Percentiles rank a stretch among this genome's conserved stretches.
These are phyloP conservation scores for Teunomyces kruisii DNA, from an alignment of 805 yeast species.

Conservation along the genomic window DNA sequence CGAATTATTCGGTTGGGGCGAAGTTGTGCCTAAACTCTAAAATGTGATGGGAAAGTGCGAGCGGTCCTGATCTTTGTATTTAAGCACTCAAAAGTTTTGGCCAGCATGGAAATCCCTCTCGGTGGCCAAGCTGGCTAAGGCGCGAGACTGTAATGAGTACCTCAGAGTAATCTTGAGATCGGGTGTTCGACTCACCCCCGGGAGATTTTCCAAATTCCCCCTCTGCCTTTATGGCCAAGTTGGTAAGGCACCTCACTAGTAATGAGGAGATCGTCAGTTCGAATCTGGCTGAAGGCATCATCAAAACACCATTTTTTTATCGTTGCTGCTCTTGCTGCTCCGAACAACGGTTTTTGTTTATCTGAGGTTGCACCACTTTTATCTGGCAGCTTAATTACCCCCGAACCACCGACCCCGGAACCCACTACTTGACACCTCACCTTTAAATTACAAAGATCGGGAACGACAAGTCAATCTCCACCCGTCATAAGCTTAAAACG, in stretches of 20 bases:
- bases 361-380: neutral
- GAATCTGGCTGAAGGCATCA: conserved; percentile 15
- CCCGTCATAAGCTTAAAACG: neutral
- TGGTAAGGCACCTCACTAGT: conserved; percentile 18
- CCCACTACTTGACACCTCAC: too few species aligned
- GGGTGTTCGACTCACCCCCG: conserved; percentile 50
- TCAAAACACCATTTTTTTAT: too few species aligned
- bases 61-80: neutral
- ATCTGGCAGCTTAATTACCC: too few species aligned
- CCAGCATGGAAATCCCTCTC: conserved; percentile 21
- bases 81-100: neutral
- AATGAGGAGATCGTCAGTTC: conserved; percentile 18
- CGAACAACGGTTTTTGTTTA: too few species aligned
- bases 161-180: conserved; percentile 42
- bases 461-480: neutral
- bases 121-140: conserved; percentile 51
- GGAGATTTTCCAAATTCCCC: conserved; percentile 31
- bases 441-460: too few species aligned
- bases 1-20: too few species aligned
- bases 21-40: too few species aligned
- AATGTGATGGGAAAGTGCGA: too few species aligned
- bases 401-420: too few species aligned
- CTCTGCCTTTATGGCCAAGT: conserved; percentile 14
- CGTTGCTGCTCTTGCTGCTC: too few species aligned
- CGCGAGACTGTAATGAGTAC: conserved; percentile 43